A percentile compares a stretch with the other conserved stretches of the same genome.
Evolutionary conservation across 179 eudicot species (phyloP).

Genomic region (Actinidia arguta): DNA sequence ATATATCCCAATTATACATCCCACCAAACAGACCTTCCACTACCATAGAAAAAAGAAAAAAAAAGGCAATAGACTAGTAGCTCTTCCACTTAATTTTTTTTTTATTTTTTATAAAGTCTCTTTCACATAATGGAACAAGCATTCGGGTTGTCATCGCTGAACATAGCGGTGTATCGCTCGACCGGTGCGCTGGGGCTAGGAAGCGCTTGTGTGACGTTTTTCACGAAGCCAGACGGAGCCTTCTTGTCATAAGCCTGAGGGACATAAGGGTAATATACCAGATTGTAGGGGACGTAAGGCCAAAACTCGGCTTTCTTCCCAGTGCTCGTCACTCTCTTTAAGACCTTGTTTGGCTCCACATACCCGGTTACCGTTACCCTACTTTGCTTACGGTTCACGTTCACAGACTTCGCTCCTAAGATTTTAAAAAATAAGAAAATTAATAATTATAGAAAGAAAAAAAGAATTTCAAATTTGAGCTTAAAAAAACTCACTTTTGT

Average conservation of each 20-base stretch:
- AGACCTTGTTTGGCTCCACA: slow-evolving; percentile 55
- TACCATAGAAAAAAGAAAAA: background rate
- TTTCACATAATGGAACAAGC: slow-evolving; percentile 62
- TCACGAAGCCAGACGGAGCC: slow-evolving; percentile 62
- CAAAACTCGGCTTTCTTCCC: slow-evolving; percentile 71
- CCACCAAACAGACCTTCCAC: background rate
- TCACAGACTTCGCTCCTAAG: slow-evolving; percentile 51
- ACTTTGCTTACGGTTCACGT: slow-evolving; percentile 52
- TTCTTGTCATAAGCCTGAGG: slow-evolving; percentile 56
- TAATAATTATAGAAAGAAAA: no score
- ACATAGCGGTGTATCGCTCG: slow-evolving; percentile 40
- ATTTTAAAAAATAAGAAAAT: background rate
- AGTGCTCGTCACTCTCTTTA: slow-evolving; percentile 47
- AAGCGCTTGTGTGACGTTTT: slow-evolving; percentile 48
- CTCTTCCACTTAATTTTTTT: background rate
- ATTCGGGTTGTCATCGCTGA: slow-evolving; percentile 61
- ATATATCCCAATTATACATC: background rate
- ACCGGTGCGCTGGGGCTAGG: slow-evolving; percentile 37
- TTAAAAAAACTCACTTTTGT: background rate
- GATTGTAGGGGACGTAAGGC: slow-evolving; percentile 66
- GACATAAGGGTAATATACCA: slow-evolving; percentile 54
- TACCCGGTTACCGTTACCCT: slow-evolving; percentile 53
- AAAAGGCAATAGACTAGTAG: background rate
- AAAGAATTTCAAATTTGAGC: no score
- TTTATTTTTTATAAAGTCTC: background rate